phyloP scores from a whole-genome alignment of 2,329 filamentous ascomycete genomes.

The Metarhizium brunneum region DNA sequence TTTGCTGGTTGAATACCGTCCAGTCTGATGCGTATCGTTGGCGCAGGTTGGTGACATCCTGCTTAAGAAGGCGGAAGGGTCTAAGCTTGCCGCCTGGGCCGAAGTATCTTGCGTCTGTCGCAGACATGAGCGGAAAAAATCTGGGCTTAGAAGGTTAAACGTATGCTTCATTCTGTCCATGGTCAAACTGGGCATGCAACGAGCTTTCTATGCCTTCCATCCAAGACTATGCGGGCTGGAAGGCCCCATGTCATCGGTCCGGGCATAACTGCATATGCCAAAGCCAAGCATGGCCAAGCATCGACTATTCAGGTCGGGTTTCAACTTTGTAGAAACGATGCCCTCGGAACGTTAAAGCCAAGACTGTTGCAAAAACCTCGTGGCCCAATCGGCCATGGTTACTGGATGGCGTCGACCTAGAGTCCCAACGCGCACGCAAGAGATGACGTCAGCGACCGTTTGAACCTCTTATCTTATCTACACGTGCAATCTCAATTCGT shows the following conservation, averaged over 20 bases:
- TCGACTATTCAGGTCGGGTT: background rate
- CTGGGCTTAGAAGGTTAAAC: too few relatives aligned
- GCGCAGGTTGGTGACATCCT: slow-evolving; percentile 37
- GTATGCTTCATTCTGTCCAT: too few relatives aligned
- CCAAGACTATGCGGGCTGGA: background rate
- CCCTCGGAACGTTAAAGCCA: background rate
- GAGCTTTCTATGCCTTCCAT: too few relatives aligned
- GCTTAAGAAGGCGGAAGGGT: slow-evolving; percentile 42
- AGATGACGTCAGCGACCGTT: slow-evolving; percentile 1
- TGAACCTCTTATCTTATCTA: slow-evolving; percentile 5
- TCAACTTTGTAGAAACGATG: background rate
- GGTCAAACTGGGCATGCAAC: too few relatives aligned
- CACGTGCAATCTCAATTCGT: slow-evolving; percentile 1
- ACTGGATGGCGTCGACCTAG: background rate
- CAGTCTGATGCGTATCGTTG: slow-evolving; percentile 43
- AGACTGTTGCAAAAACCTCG: background rate
- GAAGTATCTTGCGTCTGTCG: slow-evolving; percentile 12
- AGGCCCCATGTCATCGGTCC: too few relatives aligned
- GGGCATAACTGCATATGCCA: background rate
- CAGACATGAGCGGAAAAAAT: background rate
- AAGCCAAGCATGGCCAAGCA: slow-evolving; percentile 1
- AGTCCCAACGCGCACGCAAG: background rate
- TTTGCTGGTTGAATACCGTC: slow-evolving; percentile 52
- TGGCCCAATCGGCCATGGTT: background rate
- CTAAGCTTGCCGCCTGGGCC: slow-evolving; percentile 32